Base-by-base conservation (phyloP, 2,329 filamentous ascomycete genomes). In the Colletotrichum tabaci region DNA sequence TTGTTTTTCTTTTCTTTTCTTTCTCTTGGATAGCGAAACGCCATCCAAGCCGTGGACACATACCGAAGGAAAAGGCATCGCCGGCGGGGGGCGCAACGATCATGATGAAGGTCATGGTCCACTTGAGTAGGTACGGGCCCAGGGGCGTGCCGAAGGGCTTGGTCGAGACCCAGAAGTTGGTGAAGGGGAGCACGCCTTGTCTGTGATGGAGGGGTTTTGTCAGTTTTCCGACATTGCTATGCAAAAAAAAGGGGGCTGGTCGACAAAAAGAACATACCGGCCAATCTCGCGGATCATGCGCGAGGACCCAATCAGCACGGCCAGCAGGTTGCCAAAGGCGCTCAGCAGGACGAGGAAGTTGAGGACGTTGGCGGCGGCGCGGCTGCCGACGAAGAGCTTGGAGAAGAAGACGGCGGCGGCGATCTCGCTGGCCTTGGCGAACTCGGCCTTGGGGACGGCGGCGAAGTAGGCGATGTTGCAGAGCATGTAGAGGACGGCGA, bases 1-100 rank as follows among this genome's bases (percentile, higher is more conserved):
- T 30, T 8, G 1, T 30, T 9, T 9, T 30, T 30, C 7, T 1
- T 30, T 8, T 30, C 2, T 8, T 8, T 30, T 30, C 7, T 30
- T 9, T 8, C 7, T 30, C 30, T 30, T 16, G 26, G 18, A 23
- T 12, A 2, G 23, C 26, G 18, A 6, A 5, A 61, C 10, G 2
- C 2, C 3, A 79, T 82, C 21, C 56, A 26, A 26, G 26, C 26
- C 26, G 26, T 26, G 26, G 26, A 57, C 1, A 75, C 80, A n/a
- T 76, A 87, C 86, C 82, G 74, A 91, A 92, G 70, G 88, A 87
- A 77, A 92, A 92, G 0, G 90, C 90, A 76, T 92, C 90, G 1
- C 90, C 90, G 0, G 89, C 88, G 0, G 90, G 89, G 0, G 89
- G 86, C 0, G 87, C 88, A 0, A 89, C 76, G 46, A 91, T 91